A percentile compares a stretch with the other conserved stretches of the same genome.
These are phyloP conservation scores for Jaltomata sinuosa DNA, from an alignment of 257 asterid species.

Conservation along the genomic window DNA sequence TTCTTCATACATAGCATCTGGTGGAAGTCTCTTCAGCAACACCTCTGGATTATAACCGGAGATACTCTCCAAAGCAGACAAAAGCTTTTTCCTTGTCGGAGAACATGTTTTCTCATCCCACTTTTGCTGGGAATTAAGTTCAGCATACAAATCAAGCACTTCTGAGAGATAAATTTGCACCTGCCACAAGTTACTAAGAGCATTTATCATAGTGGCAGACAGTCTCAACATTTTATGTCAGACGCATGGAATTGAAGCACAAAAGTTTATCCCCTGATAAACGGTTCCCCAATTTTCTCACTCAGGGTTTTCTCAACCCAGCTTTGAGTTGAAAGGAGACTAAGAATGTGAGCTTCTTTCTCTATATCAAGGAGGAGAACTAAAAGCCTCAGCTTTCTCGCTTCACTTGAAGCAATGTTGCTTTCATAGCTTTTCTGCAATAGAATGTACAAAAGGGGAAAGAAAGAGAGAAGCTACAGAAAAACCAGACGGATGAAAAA, in stretches of 20 bases:
- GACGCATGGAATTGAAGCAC: background rate
- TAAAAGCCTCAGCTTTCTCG: background rate
- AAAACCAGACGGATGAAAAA: conserved; percentile 1
- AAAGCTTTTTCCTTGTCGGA: conserved; percentile 78
- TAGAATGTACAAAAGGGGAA: background rate
- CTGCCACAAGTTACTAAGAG: conserved; percentile 26
- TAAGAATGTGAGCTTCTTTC: background rate
- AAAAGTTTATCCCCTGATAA: background rate
- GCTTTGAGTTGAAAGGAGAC: background rate
- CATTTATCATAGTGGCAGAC: background rate
- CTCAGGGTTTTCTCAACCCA: background rate
- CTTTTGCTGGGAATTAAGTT: conserved; percentile 64
- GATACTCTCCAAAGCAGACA: conserved; percentile 84
- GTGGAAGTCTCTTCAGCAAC: conserved; percentile 77
- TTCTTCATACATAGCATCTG: conserved; percentile 87
- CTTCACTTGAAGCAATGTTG: background rate
- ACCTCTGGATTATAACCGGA: conserved; percentile 85
- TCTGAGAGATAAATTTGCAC: conserved; percentile 95
- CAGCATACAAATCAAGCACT: conserved; percentile 86
- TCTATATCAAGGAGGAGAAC: background rate
- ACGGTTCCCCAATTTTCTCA: background rate
- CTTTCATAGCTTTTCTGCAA: background rate
- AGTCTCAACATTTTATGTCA: background rate
- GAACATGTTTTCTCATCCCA: conserved; percentile 90
- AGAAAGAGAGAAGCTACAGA: background rate